Evolutionary conservation across 257 asterid genomes (phyloP).

Genomic region (Solanum arcanum): DNA sequence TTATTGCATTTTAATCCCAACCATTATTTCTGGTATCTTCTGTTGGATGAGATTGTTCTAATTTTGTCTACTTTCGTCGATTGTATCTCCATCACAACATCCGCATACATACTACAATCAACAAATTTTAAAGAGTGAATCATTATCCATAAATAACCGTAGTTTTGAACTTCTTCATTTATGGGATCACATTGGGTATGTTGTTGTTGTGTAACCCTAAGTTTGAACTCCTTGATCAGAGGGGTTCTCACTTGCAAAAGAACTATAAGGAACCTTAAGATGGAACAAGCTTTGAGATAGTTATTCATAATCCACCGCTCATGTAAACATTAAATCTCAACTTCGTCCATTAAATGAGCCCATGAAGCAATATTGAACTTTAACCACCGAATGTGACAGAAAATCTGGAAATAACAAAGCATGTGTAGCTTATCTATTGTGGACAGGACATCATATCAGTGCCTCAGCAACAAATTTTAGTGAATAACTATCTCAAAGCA

Average conservation of each 20-base stretch:
- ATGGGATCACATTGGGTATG: neutral
- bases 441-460: neutral
- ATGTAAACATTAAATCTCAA: neutral
- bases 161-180: neutral
- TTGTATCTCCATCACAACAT: neutral
- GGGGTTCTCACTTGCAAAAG: neutral
- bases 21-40: neutral
- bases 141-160: neutral
- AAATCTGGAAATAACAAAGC: neutral
- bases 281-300: neutral
- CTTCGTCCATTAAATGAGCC: neutral
- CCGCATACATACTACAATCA: neutral
- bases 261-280: neutral
- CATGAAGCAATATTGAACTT: neutral
- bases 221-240: neutral
- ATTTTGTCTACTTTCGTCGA: neutral
- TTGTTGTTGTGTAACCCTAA: neutral
- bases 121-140: neutral
- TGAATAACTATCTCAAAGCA: neutral
- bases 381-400: neutral
- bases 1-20: neutral
- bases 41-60: neutral
- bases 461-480: neutral
- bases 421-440: neutral
- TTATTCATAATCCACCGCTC: neutral